Evolutionary conservation across 257 asterid genomes (phyloP).

Genomic region (Mitragyna speciosa): DNA sequence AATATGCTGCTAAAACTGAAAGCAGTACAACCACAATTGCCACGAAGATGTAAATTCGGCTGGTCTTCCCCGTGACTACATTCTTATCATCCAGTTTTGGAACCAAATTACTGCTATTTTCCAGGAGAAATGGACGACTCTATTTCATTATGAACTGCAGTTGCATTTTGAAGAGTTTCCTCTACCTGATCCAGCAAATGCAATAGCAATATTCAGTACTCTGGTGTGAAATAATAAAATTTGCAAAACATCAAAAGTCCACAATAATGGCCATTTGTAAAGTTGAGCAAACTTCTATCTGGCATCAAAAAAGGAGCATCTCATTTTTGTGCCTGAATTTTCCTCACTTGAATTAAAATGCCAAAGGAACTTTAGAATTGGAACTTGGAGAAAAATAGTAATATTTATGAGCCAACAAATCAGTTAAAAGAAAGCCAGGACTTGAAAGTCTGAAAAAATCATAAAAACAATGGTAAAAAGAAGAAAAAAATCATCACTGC

Average conservation of each 20-base stretch:
- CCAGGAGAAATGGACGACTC: conserved; percentile 22
- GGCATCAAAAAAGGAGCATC: not conserved
- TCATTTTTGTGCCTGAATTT: not conserved
- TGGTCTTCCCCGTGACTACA: conserved; percentile 22
- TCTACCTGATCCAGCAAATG: conserved; percentile 39
- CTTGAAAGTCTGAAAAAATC: not conserved
- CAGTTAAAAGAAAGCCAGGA: not conserved
- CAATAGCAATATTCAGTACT: not conserved
- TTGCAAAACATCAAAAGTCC: not conserved
- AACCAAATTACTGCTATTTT: conserved; percentile 19
- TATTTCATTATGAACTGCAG: conserved; percentile 25
- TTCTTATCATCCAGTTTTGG: conserved; percentile 24
- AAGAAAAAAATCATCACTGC: not conserved
- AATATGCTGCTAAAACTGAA: conserved; percentile 43
- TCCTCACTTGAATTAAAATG: not conserved
- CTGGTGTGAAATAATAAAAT: not conserved
- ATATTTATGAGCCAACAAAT: not conserved
- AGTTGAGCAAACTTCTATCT: not conserved
- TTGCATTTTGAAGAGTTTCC: conserved; percentile 25
- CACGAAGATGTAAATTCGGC: conserved; percentile 31
- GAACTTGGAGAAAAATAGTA: not conserved
- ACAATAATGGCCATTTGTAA: not conserved
- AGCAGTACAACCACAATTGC: conserved; percentile 41
- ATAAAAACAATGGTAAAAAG: not conserved
- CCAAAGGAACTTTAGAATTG: not conserved